Evolutionary conservation across 192 early-diverging fungal species (phyloP), one percentile per base, ranked within the genome.

Genomic region (Gonapodya sp.): DNA sequence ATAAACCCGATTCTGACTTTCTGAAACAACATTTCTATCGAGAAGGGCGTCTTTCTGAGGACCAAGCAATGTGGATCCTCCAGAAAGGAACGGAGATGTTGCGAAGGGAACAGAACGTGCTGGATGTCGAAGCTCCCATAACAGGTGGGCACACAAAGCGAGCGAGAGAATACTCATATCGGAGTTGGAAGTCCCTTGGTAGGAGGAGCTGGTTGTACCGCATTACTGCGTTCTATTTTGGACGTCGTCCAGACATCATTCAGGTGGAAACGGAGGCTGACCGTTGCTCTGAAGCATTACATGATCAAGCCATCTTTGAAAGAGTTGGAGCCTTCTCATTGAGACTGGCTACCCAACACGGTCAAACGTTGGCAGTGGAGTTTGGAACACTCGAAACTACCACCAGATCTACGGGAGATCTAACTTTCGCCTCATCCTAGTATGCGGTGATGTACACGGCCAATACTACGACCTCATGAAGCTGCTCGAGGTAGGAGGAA

Each of bases 401-500:
- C 34, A 33, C 34, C 1, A 33, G 34, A 73, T 73, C 34, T 33
- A 1, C 1, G 1, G 1, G 32, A 33, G 1, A 73, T 73, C 1
- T 73, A 73, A 33, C 34, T 1, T 73, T 73, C 32, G 32, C 34
- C 46, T 64, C 8, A 8, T 64, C 46, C 0, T 78, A 95, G 95
- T 98, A 1, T 97, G 96, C 85, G 97, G 97, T 72, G 97, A 98
- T 86, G 93, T 98, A 81, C 97, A 98, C 84, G 97, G 97, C n/a
- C 97, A 98, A 83, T 98, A 92, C 83, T 98, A 92, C 84, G 97
- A 98, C 85, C 86, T 98, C 83, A 94, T 98, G 94, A 97, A 98
- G 85, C 90, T 98, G 34, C 96, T 98, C 87, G 96, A 97, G 83
- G 96, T 98, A 2, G 97, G 97, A 37, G 97, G 97, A 73, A 93